Evolutionary conservation across 202 grass and related monocot genomes (phyloP).

Genomic region (Brachypodium distachyon): DNA sequence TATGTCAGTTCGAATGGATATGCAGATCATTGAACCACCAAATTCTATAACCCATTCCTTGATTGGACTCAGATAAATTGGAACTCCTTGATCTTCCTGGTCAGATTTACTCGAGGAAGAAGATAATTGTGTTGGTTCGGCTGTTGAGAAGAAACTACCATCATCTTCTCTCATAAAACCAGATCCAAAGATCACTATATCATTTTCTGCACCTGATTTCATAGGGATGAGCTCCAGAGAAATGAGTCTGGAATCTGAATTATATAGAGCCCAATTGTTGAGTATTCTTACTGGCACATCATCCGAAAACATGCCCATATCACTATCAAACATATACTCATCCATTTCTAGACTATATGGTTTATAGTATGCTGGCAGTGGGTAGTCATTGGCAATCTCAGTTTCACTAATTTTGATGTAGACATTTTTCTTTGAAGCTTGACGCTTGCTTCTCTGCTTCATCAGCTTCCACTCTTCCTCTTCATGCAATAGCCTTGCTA

Average conservation of each 20-base stretch:
- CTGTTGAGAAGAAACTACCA: slow-evolving; percentile 38
- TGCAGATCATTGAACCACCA: slow-evolving; percentile 55
- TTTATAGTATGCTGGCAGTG: slow-evolving; percentile 59
- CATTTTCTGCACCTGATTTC: slow-evolving; percentile 71
- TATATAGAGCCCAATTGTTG: slow-evolving; percentile 70
- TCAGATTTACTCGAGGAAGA: slow-evolving; percentile 36
- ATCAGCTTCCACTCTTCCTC: slow-evolving; percentile 46
- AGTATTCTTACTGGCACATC: slow-evolving; percentile 68
- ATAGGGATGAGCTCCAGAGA: slow-evolving; percentile 75
- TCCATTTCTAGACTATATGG: slow-evolving; percentile 58
- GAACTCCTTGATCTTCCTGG: slow-evolving; percentile 31
- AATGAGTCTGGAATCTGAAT: slow-evolving; percentile 69
- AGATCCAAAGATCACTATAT: slow-evolving; percentile 52
- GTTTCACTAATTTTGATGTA: slow-evolving; percentile 74
- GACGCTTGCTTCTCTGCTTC: slow-evolving; percentile 16
- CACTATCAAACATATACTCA: slow-evolving; percentile 50
- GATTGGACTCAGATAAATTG: slow-evolving; percentile 53
- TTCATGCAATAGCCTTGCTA: slow-evolving; percentile 58
- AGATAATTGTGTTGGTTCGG: slow-evolving; percentile 16
- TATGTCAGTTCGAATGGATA: slow-evolving; percentile 45
- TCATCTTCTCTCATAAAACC: slow-evolving; percentile 69
- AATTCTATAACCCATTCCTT: slow-evolving; percentile 81
- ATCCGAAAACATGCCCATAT: slow-evolving; percentile 14
- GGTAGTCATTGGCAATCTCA: slow-evolving; percentile 72
- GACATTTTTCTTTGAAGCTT: slow-evolving; percentile 42